Conservation (phyloP, 225 moss, liverwort and hornwort genomes). For the Pleurozium schreberi region DNA sequence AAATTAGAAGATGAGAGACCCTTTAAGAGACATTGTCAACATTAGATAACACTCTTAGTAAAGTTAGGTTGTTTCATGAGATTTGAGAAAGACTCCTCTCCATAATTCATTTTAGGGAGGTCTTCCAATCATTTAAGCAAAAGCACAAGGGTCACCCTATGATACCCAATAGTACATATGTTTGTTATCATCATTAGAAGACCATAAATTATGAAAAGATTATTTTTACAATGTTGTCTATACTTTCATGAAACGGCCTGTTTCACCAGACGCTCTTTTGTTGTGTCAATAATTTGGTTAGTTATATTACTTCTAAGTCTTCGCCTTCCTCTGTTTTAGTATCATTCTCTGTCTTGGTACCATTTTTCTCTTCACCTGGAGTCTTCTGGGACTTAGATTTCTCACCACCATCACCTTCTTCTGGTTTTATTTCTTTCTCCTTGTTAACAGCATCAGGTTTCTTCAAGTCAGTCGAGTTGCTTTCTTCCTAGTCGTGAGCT, state of each 20-base stretch:
- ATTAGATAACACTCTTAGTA: neutral
- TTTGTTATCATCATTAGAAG: neutral
- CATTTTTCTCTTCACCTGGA: neutral
- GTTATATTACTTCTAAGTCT: slow-evolving; percentile 27
- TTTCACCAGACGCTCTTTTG: neutral
- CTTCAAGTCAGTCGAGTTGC: neutral
- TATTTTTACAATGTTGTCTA: neutral
- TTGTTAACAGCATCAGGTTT: neutral
- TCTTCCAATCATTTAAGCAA: neutral
- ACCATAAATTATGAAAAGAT: neutral
- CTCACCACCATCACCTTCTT: neutral
- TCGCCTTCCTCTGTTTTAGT: slow-evolving; percentile 4
- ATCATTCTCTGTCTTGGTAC: neutral
- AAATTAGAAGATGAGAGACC: neutral
- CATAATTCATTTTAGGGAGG: neutral
- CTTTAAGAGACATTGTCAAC: neutral
- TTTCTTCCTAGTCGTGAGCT: neutral
- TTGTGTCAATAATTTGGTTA: neutral
- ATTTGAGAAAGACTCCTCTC: neutral
- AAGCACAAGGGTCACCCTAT: too few species aligned
- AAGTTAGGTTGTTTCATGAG: neutral
- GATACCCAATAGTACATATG: neutral
- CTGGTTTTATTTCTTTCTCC: slow-evolving; percentile 2
- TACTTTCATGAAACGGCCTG: neutral
- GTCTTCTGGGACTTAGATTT: neutral